Evolutionary conservation across 2,329 filamentous ascomycete genomes (phyloP).

Genomic region (Paraconiothyrium sp.): DNA sequence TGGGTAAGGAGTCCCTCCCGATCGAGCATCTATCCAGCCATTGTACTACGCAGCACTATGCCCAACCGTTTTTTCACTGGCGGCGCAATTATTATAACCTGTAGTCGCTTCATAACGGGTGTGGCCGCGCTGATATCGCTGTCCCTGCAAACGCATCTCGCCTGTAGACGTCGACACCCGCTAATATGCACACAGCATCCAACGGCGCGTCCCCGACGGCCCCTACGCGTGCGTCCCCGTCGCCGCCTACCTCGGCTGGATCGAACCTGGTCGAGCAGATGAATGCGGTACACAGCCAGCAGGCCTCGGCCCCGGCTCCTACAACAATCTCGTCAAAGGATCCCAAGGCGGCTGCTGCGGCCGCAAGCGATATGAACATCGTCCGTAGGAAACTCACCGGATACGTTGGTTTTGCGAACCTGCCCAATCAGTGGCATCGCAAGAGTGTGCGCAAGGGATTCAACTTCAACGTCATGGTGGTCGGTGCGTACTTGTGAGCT

Average conservation of each 20-base stretch:
- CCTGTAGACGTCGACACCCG: slow-evolving; percentile 28
- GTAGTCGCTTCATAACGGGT: slow-evolving; percentile 24
- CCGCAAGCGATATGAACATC: slow-evolving; percentile 78
- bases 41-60: slow-evolving; percentile 23
- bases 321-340: slow-evolving; percentile 70
- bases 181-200: slow-evolving; percentile 52
- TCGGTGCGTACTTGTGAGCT: slow-evolving; percentile 74
- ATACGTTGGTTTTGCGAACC: slow-evolving; percentile 97
- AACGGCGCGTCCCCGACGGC: slow-evolving; percentile 56
- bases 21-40: slow-evolving; percentile 19
- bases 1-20: slow-evolving; percentile 46
- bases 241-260: slow-evolving; percentile 59
- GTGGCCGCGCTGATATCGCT: slow-evolving; percentile 18
- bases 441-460: slow-evolving; percentile 99
- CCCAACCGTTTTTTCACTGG: slow-evolving; percentile 19
- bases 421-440: slow-evolving; percentile 99
- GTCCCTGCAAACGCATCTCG: slow-evolving; percentile 14
- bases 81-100: slow-evolving; percentile 18
- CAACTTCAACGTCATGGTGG: slow-evolving; percentile 99
- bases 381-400: slow-evolving; percentile 97
- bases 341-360: slow-evolving; percentile 64
- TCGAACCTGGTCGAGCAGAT: slow-evolving; percentile 67
- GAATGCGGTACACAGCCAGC: slow-evolving; percentile 63
- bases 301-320: slow-evolving; percentile 51
- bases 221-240: slow-evolving; percentile 58